Evolutionary conservation across 305 asterid genomes (phyloP).

Genomic region (Solanum hybrid): DNA sequence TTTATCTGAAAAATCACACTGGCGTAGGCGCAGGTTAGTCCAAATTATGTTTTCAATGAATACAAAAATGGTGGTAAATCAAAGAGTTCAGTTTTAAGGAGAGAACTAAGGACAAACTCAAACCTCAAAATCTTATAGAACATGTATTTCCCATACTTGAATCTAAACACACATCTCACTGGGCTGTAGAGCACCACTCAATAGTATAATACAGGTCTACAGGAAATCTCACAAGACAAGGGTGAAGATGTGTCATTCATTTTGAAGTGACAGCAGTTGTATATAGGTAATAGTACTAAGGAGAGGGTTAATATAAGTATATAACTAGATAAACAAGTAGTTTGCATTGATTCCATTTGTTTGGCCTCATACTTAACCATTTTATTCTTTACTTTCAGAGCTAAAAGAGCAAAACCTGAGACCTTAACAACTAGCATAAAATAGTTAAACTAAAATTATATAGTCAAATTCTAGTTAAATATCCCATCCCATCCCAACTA

Average conservation of each 20-base stretch:
- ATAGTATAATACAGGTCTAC: background rate
- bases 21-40: constrained; percentile 10
- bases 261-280: background rate
- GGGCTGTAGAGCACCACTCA: background rate
- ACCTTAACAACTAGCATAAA: background rate
- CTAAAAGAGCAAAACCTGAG: background rate
- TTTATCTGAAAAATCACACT: constrained; percentile 15
- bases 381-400: background rate
- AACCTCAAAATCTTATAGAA: background rate
- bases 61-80: background rate
- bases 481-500: background rate
- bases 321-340: background rate
- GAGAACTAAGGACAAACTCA: background rate
- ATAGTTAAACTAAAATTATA: background rate
- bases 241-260: background rate
- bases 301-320: background rate
- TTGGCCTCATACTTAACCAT: background rate
- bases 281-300: background rate
- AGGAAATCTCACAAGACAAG: background rate
- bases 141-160: background rate
- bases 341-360: background rate
- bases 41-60: background rate
- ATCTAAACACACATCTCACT: background rate
- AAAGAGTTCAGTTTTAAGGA: background rate
- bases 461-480: background rate